Evolutionary conservation across 2,329 filamentous ascomycete species (phyloP), one percentile per base, ranked within the genome.

Genomic region (Venturia carpophila): DNA sequence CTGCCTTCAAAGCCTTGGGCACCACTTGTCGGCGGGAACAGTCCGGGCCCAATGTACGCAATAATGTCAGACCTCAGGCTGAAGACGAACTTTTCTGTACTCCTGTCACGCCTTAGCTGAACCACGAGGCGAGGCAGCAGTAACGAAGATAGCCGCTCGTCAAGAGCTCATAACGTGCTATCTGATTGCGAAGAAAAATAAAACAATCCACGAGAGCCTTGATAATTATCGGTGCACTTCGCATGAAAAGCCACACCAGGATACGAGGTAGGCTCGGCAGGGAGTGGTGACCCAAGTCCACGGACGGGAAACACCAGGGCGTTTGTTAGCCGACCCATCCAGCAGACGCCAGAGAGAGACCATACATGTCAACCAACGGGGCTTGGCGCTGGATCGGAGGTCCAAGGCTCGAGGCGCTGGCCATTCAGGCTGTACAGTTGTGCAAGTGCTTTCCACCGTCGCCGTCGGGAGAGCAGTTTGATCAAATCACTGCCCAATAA

Each of bases 261-360:
- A 15, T 30, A 13, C 47, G 17, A 56, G 30, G 49, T 56, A 15
- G 39, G 39, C 39, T 41, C 39, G 39, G 39, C 10, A 41, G 39
- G 4, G 9, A 37, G 19, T 10, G n/a, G 27, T 19, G 30, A 37
- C 52, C 52, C 52, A 21, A 58, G 30, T 58, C 52, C 27, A 58
- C 27, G 52, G 52, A 58, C 30, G 27, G 30, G 49, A 56, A 27
- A 55, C 49, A 55, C 49, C 49, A 55, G 27, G 45, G 45, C 45
- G 13, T 47, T 19, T 47, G 45, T n/a, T 47, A 47, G 45, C 30
- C 30, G 30, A 34, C 30, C 30, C 30, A 52, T 52, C 47, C 47
- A 52, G 47, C 47, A 52, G 30, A 34, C 30, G 30, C 30, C 30
- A 34, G 30, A 34, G 30, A 34, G 30, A 34, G 30, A 34, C 30